Evolutionary conservation across 257 asterid species (phyloP).

Genomic region (Scutellaria minor): DNA sequence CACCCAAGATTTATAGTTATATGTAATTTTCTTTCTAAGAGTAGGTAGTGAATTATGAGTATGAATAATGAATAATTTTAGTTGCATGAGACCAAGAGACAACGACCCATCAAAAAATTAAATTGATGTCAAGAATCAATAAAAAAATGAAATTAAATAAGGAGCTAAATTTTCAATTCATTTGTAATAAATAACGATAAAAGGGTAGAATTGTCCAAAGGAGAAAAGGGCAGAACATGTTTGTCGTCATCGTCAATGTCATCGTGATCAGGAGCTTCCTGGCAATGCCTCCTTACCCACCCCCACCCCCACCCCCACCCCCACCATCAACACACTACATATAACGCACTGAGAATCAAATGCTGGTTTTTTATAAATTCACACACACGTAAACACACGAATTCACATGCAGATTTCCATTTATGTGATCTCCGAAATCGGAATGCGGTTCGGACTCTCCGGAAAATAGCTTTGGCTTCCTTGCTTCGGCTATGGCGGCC

Average conservation of each 20-base stretch:
- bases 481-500: conserved; percentile 44
- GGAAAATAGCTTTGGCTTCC: neutral
- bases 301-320: too few species aligned
- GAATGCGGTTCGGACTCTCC: conserved; percentile 18
- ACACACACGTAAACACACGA: conserved; percentile 10
- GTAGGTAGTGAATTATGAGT: too few species aligned
- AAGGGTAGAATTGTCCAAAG: conserved; percentile 38
- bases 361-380: conserved; percentile 4
- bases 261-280: conserved; percentile 39
- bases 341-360: neutral
- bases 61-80: too few species aligned
- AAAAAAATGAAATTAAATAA: too few species aligned
- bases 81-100: too few species aligned
- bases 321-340: neutral
- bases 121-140: too few species aligned
- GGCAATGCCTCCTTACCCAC: conserved; percentile 17
- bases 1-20: too few species aligned
- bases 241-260: conserved; percentile 38
- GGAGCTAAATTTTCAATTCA: too few species aligned
- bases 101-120: too few species aligned
- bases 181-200: neutral
- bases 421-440: conserved; percentile 16
- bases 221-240: conserved; percentile 33
- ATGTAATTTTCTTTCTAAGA: too few species aligned
- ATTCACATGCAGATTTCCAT: conserved; percentile 34